Conservation (phyloP, 169 alveolate species). For the Hepatocystis sp. region DNA sequence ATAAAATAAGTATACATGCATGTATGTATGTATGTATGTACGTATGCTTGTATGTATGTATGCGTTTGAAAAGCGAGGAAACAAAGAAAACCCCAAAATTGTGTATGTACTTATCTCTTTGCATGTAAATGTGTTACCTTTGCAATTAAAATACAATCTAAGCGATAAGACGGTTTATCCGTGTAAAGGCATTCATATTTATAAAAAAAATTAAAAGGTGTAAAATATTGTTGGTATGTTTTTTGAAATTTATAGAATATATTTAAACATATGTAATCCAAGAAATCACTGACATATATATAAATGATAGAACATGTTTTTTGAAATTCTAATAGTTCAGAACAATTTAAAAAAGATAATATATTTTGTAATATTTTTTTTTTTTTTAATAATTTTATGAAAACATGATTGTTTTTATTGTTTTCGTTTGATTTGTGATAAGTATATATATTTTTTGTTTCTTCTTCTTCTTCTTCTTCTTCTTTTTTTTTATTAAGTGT, state of each 20-base stretch:
- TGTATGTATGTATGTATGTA: no score
- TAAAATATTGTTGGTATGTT: conserved; percentile 20
- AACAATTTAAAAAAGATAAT: conserved; percentile 65
- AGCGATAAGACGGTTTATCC: conserved; percentile 64
- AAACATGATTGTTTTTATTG: no score
- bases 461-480: not conserved
- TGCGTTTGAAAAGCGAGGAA: no score
- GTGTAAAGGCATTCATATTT: conserved; percentile 59
- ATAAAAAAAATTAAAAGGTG: conserved; percentile 49
- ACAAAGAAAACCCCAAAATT: no score
- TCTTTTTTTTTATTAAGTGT: no score
- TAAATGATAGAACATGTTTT: conserved; percentile 55
- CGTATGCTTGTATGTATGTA: no score
- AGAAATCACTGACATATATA: conserved; percentile 46
- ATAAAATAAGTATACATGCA: no score
- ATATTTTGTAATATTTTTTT: conserved; percentile 49
- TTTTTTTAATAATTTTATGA: conserved; percentile 21
- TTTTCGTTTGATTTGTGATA: not conserved
- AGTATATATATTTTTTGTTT: no score
- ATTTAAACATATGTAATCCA: conserved; percentile 63
- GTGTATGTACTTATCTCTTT: no score
- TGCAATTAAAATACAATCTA: conserved; percentile 57
- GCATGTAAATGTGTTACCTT: conserved; percentile 14
- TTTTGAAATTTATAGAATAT: conserved; percentile 37
- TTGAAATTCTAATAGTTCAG: conserved; percentile 41